These are phyloP conservation scores for Gracilaria vermiculophylla DNA, from an alignment of 23 red algal species.

Conservation along the genomic window DNA sequence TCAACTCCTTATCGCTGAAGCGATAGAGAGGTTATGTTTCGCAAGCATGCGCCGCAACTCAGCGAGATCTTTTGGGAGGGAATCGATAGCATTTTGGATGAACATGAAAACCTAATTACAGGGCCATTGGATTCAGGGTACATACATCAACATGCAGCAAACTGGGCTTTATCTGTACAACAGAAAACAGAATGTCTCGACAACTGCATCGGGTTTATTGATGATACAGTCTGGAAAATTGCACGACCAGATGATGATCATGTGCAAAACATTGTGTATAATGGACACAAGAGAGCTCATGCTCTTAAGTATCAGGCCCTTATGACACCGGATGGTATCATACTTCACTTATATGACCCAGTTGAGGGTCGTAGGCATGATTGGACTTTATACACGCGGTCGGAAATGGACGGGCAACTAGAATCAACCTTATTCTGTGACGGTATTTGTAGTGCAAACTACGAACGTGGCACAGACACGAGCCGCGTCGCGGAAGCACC, in stretches of 20 bases:
- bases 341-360: background rate
- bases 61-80: slow-evolving; percentile 1
- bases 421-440: too few species aligned
- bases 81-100: background rate
- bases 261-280: background rate
- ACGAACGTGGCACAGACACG: too few species aligned
- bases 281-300: slow-evolving; percentile 7
- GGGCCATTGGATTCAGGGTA: background rate
- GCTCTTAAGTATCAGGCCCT: background rate
- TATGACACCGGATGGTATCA: background rate
- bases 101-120: background rate
- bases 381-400: too few species aligned
- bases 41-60: background rate
- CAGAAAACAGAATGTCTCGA: background rate
- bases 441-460: too few species aligned
- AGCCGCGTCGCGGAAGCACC: too few species aligned
- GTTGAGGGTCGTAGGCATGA: background rate
- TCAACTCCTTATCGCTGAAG: background rate
- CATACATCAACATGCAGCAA: background rate
- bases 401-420: too few species aligned
- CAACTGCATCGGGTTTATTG: slow-evolving; percentile 34
- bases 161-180: background rate
- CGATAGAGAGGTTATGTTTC: background rate
- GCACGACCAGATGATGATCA: background rate
- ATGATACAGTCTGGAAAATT: background rate